A percentile compares a stretch with the other conserved stretches of the same genome.
Conservation (phyloP, 768 basidiomycete species). For the Xerocomus potaroensis region DNA sequence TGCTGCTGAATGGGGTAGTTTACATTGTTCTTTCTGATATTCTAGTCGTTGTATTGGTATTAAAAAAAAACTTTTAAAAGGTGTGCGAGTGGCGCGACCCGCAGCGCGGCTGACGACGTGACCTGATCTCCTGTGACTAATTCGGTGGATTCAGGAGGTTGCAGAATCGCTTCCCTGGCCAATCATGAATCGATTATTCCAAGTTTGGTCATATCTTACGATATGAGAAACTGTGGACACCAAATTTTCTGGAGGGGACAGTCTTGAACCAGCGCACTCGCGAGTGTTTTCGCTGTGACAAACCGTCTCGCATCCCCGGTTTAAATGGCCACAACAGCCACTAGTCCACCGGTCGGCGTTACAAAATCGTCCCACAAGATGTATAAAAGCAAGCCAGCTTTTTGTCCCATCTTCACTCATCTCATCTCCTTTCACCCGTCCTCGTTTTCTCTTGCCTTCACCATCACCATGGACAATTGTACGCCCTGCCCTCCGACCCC, state of each 20-base stretch:
- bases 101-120: constrained; percentile 81
- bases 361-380: too few species aligned
- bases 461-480: neutral
- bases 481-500: constrained; percentile 17
- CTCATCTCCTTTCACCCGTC: constrained; percentile 7
- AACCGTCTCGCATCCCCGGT: constrained; percentile 74
- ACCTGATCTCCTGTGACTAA: constrained; percentile 91
- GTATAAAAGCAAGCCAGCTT: too few species aligned
- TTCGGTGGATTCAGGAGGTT: constrained; percentile 82
- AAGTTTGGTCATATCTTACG: constrained; percentile 63
- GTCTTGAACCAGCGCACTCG: constrained; percentile 91
- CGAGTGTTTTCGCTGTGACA: constrained; percentile 52
- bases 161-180: constrained; percentile 94
- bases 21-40: too few species aligned
- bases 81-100: constrained; percentile 74
- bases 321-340: constrained; percentile 82
- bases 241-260: constrained; percentile 95
- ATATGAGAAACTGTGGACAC: constrained; percentile 62
- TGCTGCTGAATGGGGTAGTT: constrained; percentile 66
- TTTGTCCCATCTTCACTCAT: too few species aligned
- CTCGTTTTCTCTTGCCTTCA: neutral
- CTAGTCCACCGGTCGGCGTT: constrained; percentile 44
- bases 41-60: constrained; percentile 23
- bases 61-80: constrained; percentile 42
- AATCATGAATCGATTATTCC: constrained; percentile 83